A percentile compares a stretch with the other conserved stretches of the same genome.
Evolutionary conservation across 257 asterid species (phyloP).

Genomic region (Solanum piurae): DNA sequence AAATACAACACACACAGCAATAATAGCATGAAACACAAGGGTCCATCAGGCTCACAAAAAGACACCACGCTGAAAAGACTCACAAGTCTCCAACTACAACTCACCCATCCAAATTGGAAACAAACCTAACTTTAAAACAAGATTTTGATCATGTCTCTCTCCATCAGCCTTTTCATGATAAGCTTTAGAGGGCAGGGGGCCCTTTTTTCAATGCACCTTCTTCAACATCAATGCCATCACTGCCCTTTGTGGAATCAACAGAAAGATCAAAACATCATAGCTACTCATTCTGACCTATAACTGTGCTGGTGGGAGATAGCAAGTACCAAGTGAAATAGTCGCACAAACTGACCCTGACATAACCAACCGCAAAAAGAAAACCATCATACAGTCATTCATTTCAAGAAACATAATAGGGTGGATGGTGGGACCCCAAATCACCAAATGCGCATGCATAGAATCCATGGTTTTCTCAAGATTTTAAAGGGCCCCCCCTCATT

Average conservation of each 20-base stretch:
- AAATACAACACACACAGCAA: neutral
- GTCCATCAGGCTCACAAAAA: neutral
- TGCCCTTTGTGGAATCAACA: constrained; percentile 1
- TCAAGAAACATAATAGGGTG: constrained; percentile 24
- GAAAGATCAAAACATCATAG: neutral
- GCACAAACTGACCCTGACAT: neutral
- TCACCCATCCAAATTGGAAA: constrained; percentile 9
- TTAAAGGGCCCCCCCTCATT: constrained; percentile 25
- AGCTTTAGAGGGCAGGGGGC: constrained; percentile 1
- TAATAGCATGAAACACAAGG: neutral
- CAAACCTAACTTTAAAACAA: constrained; percentile 21
- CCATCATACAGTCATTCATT: constrained; percentile 13
- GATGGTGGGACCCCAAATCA: constrained; percentile 45
- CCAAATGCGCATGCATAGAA: constrained; percentile 67
- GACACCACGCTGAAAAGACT: neutral
- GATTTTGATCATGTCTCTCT: constrained; percentile 15
- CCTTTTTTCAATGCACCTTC: neutral
- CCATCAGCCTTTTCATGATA: constrained; percentile 15
- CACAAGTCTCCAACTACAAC: neutral
- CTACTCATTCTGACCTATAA: neutral
- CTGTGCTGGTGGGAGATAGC: neutral
- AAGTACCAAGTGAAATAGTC: neutral
- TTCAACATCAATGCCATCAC: neutral
- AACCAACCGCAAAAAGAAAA: neutral
- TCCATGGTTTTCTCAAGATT: constrained; percentile 36